These are phyloP conservation scores for Adiantum capillusveneris DNA, from an alignment of 75 land plant genomes.

Conservation along the genomic window DNA sequence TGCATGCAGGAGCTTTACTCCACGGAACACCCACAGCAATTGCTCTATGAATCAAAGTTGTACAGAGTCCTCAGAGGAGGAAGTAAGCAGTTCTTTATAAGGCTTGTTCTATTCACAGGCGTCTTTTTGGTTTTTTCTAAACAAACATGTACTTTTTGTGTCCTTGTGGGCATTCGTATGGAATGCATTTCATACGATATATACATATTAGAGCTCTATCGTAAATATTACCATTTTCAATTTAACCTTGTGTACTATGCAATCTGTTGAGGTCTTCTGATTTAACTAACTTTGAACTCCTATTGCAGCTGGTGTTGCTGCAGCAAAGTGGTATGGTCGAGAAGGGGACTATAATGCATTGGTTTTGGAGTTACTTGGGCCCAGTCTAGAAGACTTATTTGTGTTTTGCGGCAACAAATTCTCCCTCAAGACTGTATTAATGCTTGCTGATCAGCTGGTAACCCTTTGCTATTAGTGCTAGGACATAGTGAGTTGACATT, in stretches of 20 bases:
- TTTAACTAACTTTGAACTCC: background rate
- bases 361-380: conserved; percentile 38
- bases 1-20: conserved; percentile 58
- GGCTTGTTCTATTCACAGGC: background rate
- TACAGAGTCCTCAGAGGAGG: conserved; percentile 76
- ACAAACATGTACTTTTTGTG: too few relatives aligned
- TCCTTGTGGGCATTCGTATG: too few relatives aligned
- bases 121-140: background rate
- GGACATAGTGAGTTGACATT: too few relatives aligned
- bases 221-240: too few relatives aligned
- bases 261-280: too few relatives aligned
- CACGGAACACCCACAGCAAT: conserved; percentile 76
- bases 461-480: background rate
- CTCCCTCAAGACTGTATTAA: conserved; percentile 39
- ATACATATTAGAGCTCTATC: too few relatives aligned
- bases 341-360: conserved; percentile 44
- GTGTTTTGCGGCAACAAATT: conserved; percentile 32
- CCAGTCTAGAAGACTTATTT: conserved; percentile 41
- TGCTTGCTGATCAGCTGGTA: conserved; percentile 49
- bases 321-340: conserved; percentile 39
- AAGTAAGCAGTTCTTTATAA: conserved; percentile 39
- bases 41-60: conserved; percentile 86
- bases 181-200: too few relatives aligned
- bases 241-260: too few relatives aligned
- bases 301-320: conserved; percentile 34